Base-by-base conservation (phyloP, 495 filamentous ascomycete species). In the Penicillium angulare region DNA sequence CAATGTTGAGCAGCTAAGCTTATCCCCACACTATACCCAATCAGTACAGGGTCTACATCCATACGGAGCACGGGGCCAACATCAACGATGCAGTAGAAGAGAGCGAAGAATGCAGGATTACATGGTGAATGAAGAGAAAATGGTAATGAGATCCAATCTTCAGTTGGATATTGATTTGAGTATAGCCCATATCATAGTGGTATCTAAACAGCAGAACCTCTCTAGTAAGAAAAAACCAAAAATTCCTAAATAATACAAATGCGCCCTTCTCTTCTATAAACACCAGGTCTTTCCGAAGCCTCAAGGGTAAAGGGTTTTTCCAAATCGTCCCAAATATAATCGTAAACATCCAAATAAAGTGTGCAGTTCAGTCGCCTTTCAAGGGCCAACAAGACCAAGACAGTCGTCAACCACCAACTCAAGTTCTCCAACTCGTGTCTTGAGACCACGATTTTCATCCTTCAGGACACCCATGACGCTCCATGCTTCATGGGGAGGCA, bases 391-490 rank as follows among this genome's bases (percentile, higher is more conserved):
- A 47, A 85, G 65, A 60, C 86, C 82, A 59, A 92, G 68, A 22
- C 85, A 88, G 32, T 84, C 84, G 48, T 90, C 87, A 10, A 90
- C 80, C 0, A 82, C 82, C 17, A 72, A 69, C 65, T 90, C 87
- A 2, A 91, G 61, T 50, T 86, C 75, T 0, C 80, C 79, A 1
- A 92, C 72, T 29, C 86, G 71, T 24, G 76, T 75, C 68, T 90
- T 91, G 38, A 91, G 65, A 6, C 79, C 79, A 53, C 74, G 76
- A 52, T 91, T 92, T 71, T 92, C 88, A 32, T 85, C 84, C 49
- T 86, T 78, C 49, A 92, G 65, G 36, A 88, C 53, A 3, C 84
- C 78, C 24, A 89, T 79, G 10, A 88, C 82, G 52, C 84, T 76
- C 88, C 87, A 86, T 10, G 85, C 86, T 48, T 88, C 78, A 22